Evolutionary conservation across 2,329 filamentous ascomycete species (phyloP), one percentile per base, ranked within the genome.

Genomic region (Colletotrichum sidae): DNA sequence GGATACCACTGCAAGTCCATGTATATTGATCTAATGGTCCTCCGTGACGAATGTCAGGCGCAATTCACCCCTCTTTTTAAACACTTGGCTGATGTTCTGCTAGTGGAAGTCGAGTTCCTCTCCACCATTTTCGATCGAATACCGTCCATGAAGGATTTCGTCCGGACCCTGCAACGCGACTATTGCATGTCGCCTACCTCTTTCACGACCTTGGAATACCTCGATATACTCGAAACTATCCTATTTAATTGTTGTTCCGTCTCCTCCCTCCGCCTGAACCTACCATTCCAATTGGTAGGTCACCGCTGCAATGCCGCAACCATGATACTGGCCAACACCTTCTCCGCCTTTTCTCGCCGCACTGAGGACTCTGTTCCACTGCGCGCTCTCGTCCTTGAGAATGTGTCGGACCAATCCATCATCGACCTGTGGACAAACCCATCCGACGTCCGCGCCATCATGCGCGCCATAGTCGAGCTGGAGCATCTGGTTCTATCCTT

Each of bases 11-110:
- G 82, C 76, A 80, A 80, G 68, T 80, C 81, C 37, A 69, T 86
- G 5, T 84, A 82, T 63, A 76, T 86, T 52, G 84, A 86, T 69
- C 73, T 86, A 71, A 85, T 84, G 81, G 78, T 85, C 13, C 72
- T 86, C 42, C 79, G 84, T 68, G 84, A 86, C 69, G 82, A 85
- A 57, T 71, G 84, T 85, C 74, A 68, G 55, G 7, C 37, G 9
- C 15, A 6, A 46, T 4, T 8, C 44, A 17, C 11, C 44, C 25
- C 38, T 41, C 9, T 41, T 13, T 9, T 41, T 8, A 9, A 2
- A 46, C 7, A 17, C 15, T 25, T 55, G 33, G 34, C 63, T 63
- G 15, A 67, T 39, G 13, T 7, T 12, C 13, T 44, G 4, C 46
- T 25, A 85, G 83, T 80, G 65, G 84, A 86, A 70, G 81, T 85